Conservation (phyloP, 2,329 filamentous ascomycete genomes). For the Raffaelea albimanens region DNA sequence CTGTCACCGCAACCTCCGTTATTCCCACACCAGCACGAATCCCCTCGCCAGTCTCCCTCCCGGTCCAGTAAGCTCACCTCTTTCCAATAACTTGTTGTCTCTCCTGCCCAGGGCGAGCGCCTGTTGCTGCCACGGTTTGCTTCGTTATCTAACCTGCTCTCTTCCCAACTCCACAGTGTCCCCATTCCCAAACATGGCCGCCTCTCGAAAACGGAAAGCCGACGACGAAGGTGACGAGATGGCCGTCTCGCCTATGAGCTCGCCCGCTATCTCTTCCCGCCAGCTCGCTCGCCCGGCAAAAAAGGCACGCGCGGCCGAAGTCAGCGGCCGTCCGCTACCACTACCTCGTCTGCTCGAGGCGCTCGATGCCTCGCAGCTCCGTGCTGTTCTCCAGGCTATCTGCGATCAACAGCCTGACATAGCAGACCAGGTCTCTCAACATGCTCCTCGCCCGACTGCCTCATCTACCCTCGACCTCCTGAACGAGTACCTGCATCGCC, state of each 20-base stretch:
- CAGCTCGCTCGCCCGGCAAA: conserved; percentile 59
- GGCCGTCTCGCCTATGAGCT: conserved; percentile 78
- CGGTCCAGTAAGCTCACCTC: conserved; percentile 39
- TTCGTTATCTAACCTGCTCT: conserved; percentile 2
- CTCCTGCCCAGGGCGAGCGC: no score
- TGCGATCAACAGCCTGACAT: conserved; percentile 85
- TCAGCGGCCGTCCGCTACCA: conserved; percentile 46
- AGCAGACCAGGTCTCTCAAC: conserved; percentile 70
- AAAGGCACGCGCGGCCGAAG: conserved; percentile 53
- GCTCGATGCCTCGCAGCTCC: conserved; percentile 73
- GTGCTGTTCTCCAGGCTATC: conserved; percentile 78
- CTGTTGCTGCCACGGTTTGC: no score
- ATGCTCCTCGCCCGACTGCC: conserved; percentile 81
- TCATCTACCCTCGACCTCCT: conserved; percentile 72
- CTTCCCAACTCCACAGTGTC: conserved; percentile 26
- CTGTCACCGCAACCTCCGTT: conserved; percentile 50
- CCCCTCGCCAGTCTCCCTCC: conserved; percentile 42
- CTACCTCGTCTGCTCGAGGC: conserved; percentile 81
- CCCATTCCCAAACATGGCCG: conserved; percentile 43
- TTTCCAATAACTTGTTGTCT: neutral
- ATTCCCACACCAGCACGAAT: conserved; percentile 50
- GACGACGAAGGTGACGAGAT: conserved; percentile 79
- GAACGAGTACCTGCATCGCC: conserved; percentile 66
- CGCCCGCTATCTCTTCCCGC: conserved; percentile 64
- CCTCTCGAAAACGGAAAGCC: conserved; percentile 74